phyloP scores from a whole-genome alignment of 768 basidiomycete species.

The Suillus ampliporus region DNA sequence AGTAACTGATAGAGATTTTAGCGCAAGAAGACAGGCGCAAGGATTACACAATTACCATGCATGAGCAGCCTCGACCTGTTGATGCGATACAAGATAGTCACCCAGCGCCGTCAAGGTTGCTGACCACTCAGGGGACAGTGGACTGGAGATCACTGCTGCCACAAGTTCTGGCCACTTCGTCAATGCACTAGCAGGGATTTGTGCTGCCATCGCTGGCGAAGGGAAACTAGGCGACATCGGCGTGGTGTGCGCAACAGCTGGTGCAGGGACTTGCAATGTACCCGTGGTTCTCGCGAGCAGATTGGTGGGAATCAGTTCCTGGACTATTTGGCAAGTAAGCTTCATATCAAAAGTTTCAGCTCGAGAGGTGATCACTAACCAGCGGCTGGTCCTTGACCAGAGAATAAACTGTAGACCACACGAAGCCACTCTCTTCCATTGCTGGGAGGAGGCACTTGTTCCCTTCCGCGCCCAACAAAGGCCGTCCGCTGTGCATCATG shows the following conservation, averaged over 20 bases:
- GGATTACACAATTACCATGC: slow-evolving; percentile 67
- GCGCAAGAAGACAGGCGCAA: not conserved
- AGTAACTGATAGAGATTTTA: slow-evolving; percentile 58
- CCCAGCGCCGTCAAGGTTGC: slow-evolving; percentile 84
- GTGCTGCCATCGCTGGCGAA: slow-evolving; percentile 44
- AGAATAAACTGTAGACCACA: slow-evolving; percentile 81
- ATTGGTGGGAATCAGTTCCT: slow-evolving; percentile 71
- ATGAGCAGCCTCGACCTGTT: slow-evolving; percentile 87
- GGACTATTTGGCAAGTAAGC: slow-evolving; percentile 52
- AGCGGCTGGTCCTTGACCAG: slow-evolving; percentile 80
- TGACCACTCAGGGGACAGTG: slow-evolving; percentile 69
- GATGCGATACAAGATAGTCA: slow-evolving; percentile 73
- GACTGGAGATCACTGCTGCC: slow-evolving; percentile 81
- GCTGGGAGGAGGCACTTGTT: slow-evolving; percentile 27
- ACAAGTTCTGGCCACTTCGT: slow-evolving; percentile 85
- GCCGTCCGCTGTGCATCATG: slow-evolving; percentile 34
- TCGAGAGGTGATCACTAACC: slow-evolving; percentile 50
- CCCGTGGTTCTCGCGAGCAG: slow-evolving; percentile 48
- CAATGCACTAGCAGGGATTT: slow-evolving; percentile 67
- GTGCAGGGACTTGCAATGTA: slow-evolving; percentile 45
- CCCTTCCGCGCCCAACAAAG: slow-evolving; percentile 25
- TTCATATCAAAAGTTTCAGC: slow-evolving; percentile 10
- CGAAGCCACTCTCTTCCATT: slow-evolving; percentile 76
- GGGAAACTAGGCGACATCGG: slow-evolving; percentile 72
- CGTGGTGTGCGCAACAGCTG: slow-evolving; percentile 45